Base-by-base conservation (phyloP, 176 grass and related monocot species). In the Lolium perenne region DNA sequence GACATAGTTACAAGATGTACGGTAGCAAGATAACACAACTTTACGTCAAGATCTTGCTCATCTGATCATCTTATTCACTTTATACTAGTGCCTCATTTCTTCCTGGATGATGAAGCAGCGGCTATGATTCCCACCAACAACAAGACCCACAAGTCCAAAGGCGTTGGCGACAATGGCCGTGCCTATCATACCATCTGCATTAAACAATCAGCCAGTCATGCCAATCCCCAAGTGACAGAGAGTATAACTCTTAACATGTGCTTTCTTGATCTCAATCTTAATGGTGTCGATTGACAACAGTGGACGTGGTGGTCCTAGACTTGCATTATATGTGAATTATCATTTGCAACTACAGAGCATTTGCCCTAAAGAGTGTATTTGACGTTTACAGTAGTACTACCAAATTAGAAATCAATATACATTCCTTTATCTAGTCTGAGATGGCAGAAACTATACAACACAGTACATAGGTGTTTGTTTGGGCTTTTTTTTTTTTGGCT, bases 41-140 rank as follows among this genome's bases (percentile, higher is more conserved):
- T 63, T 49, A 69, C 56, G 87, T 56, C 74, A 49, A 25, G 40
- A 40, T 50, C 61, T 67, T 73, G 18, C 48, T 43, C 56, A 18
- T 79, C 22, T 74, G 13, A 26, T 43, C 71, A 84, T 80, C 74
- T 58, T 87, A 67, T 87, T 83, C 25, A 68, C 49, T 53, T 68
- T 50, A 84, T 21, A 76, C 20, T 32, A 22, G 43, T 76, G 57
- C 76, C 65, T 95, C 78, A 95, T 84, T 95, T 98, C 92, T 92
- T 98, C 67, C 88, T 88, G 15, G 91, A 84, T 38, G 87, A 86
- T 0, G 90, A 79, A 20, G 89, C 93, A 17, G 92, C 91, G 56
- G 96, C 96, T 32, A 91, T 84, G 14, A 91, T 86, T 76, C 96
- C 96, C 96, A 60, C 93, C 93, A 50, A 84, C 90, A 71, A 90